These are phyloP conservation scores for Metschnikowia cubensis DNA, from an alignment of 805 yeast genomes.

Conservation along the genomic window DNA sequence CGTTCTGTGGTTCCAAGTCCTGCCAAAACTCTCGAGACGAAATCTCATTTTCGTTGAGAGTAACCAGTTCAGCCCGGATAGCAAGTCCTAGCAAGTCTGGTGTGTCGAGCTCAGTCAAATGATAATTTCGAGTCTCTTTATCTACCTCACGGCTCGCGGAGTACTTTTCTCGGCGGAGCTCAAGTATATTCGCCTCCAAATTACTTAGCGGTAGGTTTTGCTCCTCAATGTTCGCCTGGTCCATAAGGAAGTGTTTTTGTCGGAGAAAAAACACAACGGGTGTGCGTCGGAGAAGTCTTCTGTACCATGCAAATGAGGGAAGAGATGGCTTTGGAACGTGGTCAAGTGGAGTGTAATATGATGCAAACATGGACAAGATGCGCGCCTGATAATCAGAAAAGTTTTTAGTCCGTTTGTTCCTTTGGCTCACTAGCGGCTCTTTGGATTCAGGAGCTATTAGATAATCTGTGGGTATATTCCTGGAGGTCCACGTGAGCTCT, in stretches of 20 bases:
- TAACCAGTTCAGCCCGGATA: conserved; percentile 1
- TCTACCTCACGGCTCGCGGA: conserved; percentile 3
- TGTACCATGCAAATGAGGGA: conserved; percentile 30
- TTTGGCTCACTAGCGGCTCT: conserved; percentile 9
- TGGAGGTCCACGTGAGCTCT: conserved; percentile 8
- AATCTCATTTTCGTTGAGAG: neutral
- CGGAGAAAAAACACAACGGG: conserved; percentile 30
- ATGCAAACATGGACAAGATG: conserved; percentile 24
- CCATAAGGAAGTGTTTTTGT: conserved; percentile 26
- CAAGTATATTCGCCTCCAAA: conserved; percentile 12
- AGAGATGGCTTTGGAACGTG: conserved; percentile 10
- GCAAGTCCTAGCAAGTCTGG: conserved; percentile 31
- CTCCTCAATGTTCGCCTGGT: conserved; percentile 22
- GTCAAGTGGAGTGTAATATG: conserved; percentile 21
- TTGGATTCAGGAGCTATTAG: neutral
- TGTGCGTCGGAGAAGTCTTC: conserved; percentile 23
- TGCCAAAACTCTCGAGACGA: neutral
- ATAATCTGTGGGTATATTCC: conserved; percentile 3
- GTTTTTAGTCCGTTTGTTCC: conserved; percentile 13
- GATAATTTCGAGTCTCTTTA: conserved; percentile 25
- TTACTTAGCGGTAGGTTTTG: conserved; percentile 20
- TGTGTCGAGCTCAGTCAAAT: conserved; percentile 27
- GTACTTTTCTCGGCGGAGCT: conserved; percentile 9
- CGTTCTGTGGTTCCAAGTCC: neutral
- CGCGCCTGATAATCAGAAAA: conserved; percentile 24